These are phyloP conservation scores for Wickerhamiella spandovensis DNA, from an alignment of 805 yeast species.

Conservation along the genomic window DNA sequence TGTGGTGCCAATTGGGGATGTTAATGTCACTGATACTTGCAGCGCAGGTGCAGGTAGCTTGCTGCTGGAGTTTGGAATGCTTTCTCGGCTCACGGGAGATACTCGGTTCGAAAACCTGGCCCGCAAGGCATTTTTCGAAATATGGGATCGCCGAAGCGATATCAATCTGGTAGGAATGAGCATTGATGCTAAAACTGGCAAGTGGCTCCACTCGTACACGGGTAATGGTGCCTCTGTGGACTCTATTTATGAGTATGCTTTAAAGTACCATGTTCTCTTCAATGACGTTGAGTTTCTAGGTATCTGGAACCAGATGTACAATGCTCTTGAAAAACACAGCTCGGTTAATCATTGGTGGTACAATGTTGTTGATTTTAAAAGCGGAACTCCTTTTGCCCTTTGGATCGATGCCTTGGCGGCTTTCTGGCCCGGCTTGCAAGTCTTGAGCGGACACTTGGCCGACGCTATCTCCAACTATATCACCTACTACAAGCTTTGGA, in stretches of 20 bases:
- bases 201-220: slow-evolving; percentile 46
- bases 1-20: slow-evolving; percentile 19
- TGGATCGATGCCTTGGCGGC: slow-evolving; percentile 87
- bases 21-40: slow-evolving; percentile 47
- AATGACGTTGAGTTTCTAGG: slow-evolving; percentile 38
- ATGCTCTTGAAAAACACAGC: slow-evolving; percentile 40
- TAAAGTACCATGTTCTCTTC: slow-evolving; percentile 62
- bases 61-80: slow-evolving; percentile 61
- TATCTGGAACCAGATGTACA: slow-evolving; percentile 43
- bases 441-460: slow-evolving; percentile 56
- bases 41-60: slow-evolving; percentile 82
- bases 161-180: slow-evolving; percentile 68
- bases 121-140: slow-evolving; percentile 45
- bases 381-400: slow-evolving; percentile 36
- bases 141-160: slow-evolving; percentile 55
- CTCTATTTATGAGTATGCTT: slow-evolving; percentile 79
- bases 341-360: slow-evolving; percentile 36
- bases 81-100: slow-evolving; percentile 67
- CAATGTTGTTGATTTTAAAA: slow-evolving; percentile 40
- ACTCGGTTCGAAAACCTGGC: slow-evolving; percentile 51
- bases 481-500: slow-evolving; percentile 64
- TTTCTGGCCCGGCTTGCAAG: slow-evolving; percentile 79
- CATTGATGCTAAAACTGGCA: slow-evolving; percentile 43
- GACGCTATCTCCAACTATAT: slow-evolving; percentile 53
- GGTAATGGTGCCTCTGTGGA: slow-evolving; percentile 90